phyloP scores from a whole-genome alignment of 306 rosid genomes.

The Prunus armeniaca region DNA sequence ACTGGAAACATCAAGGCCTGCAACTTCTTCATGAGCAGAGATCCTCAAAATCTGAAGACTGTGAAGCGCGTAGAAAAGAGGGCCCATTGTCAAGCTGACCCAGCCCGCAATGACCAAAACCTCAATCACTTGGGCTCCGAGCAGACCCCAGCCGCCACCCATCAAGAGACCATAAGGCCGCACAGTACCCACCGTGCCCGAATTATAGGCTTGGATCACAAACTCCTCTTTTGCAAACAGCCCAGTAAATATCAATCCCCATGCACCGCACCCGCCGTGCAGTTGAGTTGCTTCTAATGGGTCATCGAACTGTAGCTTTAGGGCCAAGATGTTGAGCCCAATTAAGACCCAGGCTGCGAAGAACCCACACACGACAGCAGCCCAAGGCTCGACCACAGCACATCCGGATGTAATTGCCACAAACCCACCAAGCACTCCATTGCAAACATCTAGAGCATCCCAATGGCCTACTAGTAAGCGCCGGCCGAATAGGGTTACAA shows the following conservation, averaged over 20 bases:
- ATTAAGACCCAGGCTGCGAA: conserved; percentile 61
- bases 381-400: conserved; percentile 79
- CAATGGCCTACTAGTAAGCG: conserved; percentile 58
- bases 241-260: conserved; percentile 79
- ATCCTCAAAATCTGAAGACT: conserved; percentile 54
- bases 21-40: conserved; percentile 45
- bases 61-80: conserved; percentile 48
- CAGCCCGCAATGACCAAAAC: conserved; percentile 50
- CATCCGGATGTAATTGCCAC: conserved; percentile 80
- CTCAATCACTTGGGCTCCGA: conserved; percentile 62
- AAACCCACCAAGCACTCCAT: conserved; percentile 75
- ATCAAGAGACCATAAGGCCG: conserved; percentile 60
- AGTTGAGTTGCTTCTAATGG: conserved; percentile 76
- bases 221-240: conserved; percentile 67
- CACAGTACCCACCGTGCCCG: conserved; percentile 26
- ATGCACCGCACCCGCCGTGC: conserved; percentile 71
- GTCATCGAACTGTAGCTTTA: conserved; percentile 57
- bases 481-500: conserved; percentile 55
- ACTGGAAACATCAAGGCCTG: conserved; percentile 66
- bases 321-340: conserved; percentile 57
- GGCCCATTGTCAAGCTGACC: conserved; percentile 75
- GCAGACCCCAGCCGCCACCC: conserved; percentile 72
- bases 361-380: conserved; percentile 63
- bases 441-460: conserved; percentile 67
- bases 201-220: conserved; percentile 44